Percentiles rank a stretch among this genome's conserved stretches.
Conservation (phyloP, 2,329 filamentous ascomycete genomes). For the Colletotrichum noveboracense region DNA sequence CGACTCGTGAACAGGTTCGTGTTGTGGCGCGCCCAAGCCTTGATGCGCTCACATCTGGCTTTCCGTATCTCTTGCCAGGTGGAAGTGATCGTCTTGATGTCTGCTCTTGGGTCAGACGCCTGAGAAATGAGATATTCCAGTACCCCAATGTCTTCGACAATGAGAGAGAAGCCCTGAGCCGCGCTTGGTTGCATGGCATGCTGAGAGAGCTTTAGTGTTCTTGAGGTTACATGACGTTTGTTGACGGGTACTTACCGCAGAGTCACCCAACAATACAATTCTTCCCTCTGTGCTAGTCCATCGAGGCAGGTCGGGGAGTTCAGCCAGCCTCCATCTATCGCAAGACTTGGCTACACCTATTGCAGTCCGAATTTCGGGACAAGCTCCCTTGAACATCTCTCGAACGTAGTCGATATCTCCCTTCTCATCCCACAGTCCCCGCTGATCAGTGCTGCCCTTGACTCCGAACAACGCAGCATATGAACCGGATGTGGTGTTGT, state of each 20-base stretch:
- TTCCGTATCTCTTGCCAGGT: conserved; percentile 25
- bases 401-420: conserved; percentile 27
- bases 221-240: accelerated
- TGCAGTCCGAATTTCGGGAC: conserved; percentile 17
- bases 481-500: conserved; percentile 14
- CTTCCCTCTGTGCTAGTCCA: conserved; percentile 24
- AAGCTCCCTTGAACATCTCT: conserved; percentile 11
- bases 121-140: background rate
- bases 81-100: background rate
- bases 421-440: conserved; percentile 26
- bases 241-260: conserved; percentile 1
- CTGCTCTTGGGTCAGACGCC: accelerated
- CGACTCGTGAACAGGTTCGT: background rate
- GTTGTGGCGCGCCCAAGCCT: conserved; percentile 22
- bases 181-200: background rate
- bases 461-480: conserved; percentile 23
- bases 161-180: background rate
- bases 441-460: conserved; percentile 24
- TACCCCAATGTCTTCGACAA: background rate
- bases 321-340: conserved; percentile 26
- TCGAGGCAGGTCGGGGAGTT: conserved; percentile 25
- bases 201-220: background rate
- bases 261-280: conserved; percentile 23
- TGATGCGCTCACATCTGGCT: conserved; percentile 24
- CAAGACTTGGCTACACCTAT: conserved; percentile 18